Base-by-base conservation (phyloP, 345 rosid species). In the Toxicodendron radicans region DNA sequence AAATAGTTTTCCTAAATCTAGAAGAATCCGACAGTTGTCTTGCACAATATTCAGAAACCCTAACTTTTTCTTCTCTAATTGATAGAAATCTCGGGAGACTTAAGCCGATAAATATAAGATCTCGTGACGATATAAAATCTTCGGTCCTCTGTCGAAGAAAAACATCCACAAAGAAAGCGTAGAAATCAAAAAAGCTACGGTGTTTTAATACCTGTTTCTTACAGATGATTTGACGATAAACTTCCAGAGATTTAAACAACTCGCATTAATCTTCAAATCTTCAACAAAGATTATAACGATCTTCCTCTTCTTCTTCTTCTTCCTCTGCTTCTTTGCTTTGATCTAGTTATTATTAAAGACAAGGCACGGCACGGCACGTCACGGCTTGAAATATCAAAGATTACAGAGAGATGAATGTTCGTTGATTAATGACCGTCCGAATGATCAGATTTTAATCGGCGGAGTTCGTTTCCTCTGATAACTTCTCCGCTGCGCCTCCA, bases 161-260 rank as follows among this genome's bases (percentile, higher is more conserved):
- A 68, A 74, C 24, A 78, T 74, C 78, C 82, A 78, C 74, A 85
- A 73, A 73, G 33, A 80, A 75, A 79, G 81, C 68, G 68, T 21
- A 80, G 75, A 72, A 76, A 86, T 83, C 78, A 76, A 83, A 75
- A 76, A 71, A 76, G 80, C 59, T 72, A 72, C 59, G 33, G 82
- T 61, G 52, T 83, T 83, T 78, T 76, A 59, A 18, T 71, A 58
- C 65, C 52, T 72, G 45, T 10, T 43, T 46, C 62, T 49, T 32
- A 7, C 53, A 16, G 67, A 32, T 8, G 51, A 72, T 48, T 72
- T 41, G 75, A 51, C n/a, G 20, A n/a, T 48, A 35, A 14, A 35
- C 32, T 52, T 63, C 49, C 49, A 33, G 32, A 70, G 68, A 74
- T 46, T 66, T 53, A 48, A 58, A 58, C 58, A 24, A 67, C 24